phyloP scores from a whole-genome alignment of 768 basidiomycete genomes.

The Sporobolomyces phaffii region DNA sequence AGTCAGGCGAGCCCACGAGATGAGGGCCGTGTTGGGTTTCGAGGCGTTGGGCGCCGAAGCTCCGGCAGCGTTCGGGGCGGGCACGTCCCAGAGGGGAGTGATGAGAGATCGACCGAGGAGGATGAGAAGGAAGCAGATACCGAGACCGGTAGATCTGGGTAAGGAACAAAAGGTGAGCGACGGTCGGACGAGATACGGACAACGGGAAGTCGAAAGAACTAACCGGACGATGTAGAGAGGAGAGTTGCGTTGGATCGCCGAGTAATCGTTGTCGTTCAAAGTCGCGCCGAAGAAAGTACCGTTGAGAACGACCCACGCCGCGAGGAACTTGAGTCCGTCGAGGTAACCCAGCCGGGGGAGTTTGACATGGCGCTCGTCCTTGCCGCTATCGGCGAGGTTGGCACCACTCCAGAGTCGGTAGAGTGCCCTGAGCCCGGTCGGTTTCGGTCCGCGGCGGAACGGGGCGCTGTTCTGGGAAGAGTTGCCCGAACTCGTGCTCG shows the following conservation, averaged over 20 bases:
- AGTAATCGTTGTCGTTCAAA: conserved; percentile 37
- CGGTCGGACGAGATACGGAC: background rate
- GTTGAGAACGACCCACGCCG: conserved; percentile 41
- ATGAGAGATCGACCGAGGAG: conserved; percentile 42
- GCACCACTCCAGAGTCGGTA: conserved; percentile 37
- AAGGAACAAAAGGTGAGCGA: background rate
- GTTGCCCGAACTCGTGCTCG: conserved; percentile 5
- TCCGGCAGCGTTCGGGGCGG: conserved; percentile 8
- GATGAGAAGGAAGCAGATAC: conserved; percentile 42
- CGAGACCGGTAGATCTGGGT: conserved; percentile 41
- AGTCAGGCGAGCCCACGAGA: conserved; percentile 42
- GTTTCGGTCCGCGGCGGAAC: conserved; percentile 33
- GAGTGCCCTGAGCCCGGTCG: conserved; percentile 36
- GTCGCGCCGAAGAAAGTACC: conserved; percentile 43
- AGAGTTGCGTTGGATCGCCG: conserved; percentile 40
- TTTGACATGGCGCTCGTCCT: conserved; percentile 41
- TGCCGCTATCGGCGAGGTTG: conserved; percentile 37
- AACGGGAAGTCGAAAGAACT: background rate
- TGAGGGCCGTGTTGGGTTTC: conserved; percentile 38
- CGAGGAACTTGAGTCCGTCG: conserved; percentile 43
- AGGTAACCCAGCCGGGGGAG: conserved; percentile 42
- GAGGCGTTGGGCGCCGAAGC: background rate
- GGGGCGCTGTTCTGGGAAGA: conserved; percentile 13
- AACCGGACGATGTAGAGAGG: conserved; percentile 43
- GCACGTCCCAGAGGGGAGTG: conserved; percentile 43